Conservation (phyloP, 768 basidiomycete genomes). For the Phylloporus arenicola region DNA sequence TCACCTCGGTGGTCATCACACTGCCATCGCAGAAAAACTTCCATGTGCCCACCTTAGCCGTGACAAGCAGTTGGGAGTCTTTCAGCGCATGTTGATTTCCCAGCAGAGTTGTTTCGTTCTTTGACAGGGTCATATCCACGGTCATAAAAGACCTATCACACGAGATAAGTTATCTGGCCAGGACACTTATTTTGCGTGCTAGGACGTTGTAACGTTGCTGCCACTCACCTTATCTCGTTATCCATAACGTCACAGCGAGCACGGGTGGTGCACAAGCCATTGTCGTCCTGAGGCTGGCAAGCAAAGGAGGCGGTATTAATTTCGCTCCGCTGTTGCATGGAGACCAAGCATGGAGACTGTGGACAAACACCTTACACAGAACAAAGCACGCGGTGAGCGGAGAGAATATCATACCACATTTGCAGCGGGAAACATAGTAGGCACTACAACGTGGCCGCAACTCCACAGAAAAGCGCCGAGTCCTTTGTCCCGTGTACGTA, state of each 20-base stretch:
- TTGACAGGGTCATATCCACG: background rate
- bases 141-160: background rate
- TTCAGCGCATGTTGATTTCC: background rate
- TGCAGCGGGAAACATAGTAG: conserved; percentile 3
- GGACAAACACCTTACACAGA: background rate
- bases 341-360: conserved; percentile 5
- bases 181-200: background rate
- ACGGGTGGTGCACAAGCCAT: background rate
- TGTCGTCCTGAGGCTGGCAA: background rate
- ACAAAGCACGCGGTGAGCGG: conserved; percentile 1
- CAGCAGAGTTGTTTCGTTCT: background rate
- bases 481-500: background rate
- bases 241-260: background rate
- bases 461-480: background rate
- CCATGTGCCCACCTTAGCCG: too few species aligned
- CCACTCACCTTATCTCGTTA: background rate
- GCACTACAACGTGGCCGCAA: conserved; percentile 2
- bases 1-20: background rate
- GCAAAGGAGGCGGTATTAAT: background rate
- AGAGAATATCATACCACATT: conserved; percentile 6
- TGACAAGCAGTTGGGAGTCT: too few species aligned
- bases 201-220: background rate
- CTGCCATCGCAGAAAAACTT: background rate
- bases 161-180: background rate
- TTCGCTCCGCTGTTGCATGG: conserved; percentile 3